Evolutionary conservation across 176 grass and related monocot genomes (phyloP), one percentile per base, ranked within the genome.

Genomic region (Rhynchospora tenuis): DNA sequence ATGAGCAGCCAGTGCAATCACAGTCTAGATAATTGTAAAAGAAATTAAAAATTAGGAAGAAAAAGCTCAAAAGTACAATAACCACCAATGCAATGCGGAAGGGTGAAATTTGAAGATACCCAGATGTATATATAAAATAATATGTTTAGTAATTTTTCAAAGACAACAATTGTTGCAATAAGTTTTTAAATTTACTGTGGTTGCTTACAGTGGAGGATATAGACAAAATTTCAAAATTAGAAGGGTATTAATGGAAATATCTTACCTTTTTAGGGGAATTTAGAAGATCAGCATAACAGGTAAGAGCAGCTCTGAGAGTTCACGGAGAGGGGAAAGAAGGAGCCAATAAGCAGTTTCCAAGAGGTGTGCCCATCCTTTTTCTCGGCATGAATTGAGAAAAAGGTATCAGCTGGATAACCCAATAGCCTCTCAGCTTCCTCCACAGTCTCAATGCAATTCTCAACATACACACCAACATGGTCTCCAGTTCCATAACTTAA

Each of bases 181-280:
- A n/a, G n/a, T n/a, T n/a, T n/a, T n/a, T n/a, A n/a, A n/a, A n/a
- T n/a, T n/a, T n/a, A n/a, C n/a, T n/a, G n/a, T n/a, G n/a, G n/a
- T n/a, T n/a, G n/a, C 38, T 17, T 50, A 61, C 38, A 85, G 44
- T 50, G 56, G 55, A 29, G 23, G 23, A 29, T 2, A 54, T n/a
- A 54, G 14, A 0, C 27, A 1, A 81, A 70, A 61, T 4, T 59
- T 43, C n/a, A 56, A 63, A 74, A 26, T 43, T 64, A 14, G 7
- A 17, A 57, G 29, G 47, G 66, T 29, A 69, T 51, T 17, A 54
- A 45, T 69, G 0, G 73, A 15, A 73, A 84, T 33, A 71, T 13
- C 83, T 80, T 58, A 94, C 94, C 87, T 97, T 97, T 85, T 97
- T 97, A 22, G 94, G 94, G 79, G 94, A 97, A 86, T 92, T 97